Base-by-base conservation (phyloP, 352 stramenopile species). In the Phytophthora idaei region DNA sequence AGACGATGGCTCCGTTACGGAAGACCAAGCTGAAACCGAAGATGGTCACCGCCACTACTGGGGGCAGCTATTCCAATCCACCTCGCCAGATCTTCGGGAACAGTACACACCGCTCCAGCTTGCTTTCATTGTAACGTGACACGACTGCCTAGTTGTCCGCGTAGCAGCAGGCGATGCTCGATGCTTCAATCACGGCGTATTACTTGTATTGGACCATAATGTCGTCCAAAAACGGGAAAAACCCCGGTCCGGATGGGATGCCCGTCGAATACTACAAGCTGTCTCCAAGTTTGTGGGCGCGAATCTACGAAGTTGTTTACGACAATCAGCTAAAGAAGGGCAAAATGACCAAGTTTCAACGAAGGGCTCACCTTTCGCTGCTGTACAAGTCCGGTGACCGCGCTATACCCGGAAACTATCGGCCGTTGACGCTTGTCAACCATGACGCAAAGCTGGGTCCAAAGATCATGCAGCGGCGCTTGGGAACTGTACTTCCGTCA, bases 251-350 rank as follows among this genome's bases (percentile, higher is more conserved):
- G 0, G 64, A 71, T n/a, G 56, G 56, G 2, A 17, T 71, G 1
- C 57, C 56, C 5, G 55, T 66, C 10, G 56, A 71, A 15, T 71
- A 71, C 56, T 65, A 71, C 50, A 61, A 71, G 32, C 1, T 62
- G 25, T 41, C 44, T 1, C 42, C 55, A 1, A 56, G 3, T 14
- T 29, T 44, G 4, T 62, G 49, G 63, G 49, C 64, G 5, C 14
- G 36, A 15, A 71, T 65, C 6, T 71, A 58, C 36, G 63, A 65
- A 48, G 49, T 65, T 31, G 46, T 57, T 28, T 41, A 64, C 32
- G 55, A 46, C 7, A 51, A 36, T 34, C 56, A 66, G 29, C 9
- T 62, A 21, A 0, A 34, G 1, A 57, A 58, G n/a, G 50, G 50
- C 0, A 59, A 62, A 34, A 59, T 71, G 64, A 71, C 63, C 0